These are phyloP conservation scores for Dalbergia cochinchinensis DNA, from an alignment of 306 rosid species.

Conservation along the genomic window DNA sequence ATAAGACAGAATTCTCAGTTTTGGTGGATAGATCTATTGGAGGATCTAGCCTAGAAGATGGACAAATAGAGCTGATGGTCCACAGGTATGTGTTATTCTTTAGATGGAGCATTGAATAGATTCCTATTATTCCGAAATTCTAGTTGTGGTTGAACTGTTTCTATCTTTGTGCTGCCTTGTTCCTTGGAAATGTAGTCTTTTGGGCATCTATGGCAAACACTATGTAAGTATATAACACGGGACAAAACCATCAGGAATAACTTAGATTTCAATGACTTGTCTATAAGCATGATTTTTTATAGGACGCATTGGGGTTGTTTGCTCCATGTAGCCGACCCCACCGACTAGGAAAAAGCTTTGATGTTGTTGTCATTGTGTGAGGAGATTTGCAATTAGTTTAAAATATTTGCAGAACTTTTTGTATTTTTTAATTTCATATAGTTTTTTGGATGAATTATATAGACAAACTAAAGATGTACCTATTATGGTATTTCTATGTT, in stretches of 20 bases:
- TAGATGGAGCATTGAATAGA: conserved; percentile 33
- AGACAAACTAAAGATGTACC: not conserved
- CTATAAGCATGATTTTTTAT: too few species aligned
- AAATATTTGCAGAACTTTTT: not conserved
- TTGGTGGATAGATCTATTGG: conserved; percentile 86
- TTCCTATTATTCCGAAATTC: conserved; percentile 4
- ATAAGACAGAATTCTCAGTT: conserved; percentile 68
- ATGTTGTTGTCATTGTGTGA: not conserved
- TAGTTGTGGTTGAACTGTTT: conserved; percentile 19
- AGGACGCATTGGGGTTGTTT: too few species aligned
- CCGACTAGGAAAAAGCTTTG: too few species aligned
- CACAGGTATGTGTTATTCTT: conserved; percentile 65
- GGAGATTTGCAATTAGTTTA: not conserved
- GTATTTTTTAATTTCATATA: not conserved
- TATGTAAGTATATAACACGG: conserved; percentile 28
- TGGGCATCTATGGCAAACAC: conserved; percentile 23
- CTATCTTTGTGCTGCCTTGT: conserved; percentile 27
- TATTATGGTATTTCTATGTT: conserved; percentile 3
- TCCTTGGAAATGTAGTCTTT: conserved; percentile 30
- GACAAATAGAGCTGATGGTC: conserved; percentile 83
- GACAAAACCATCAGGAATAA: not conserved
- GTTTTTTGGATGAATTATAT: not conserved
- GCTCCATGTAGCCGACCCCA: too few species aligned
- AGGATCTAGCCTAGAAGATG: conserved; percentile 88
- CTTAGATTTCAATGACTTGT: too few species aligned